Conservation (phyloP, 495 filamentous ascomycete species). For the Jackrogersella multiformis region DNA sequence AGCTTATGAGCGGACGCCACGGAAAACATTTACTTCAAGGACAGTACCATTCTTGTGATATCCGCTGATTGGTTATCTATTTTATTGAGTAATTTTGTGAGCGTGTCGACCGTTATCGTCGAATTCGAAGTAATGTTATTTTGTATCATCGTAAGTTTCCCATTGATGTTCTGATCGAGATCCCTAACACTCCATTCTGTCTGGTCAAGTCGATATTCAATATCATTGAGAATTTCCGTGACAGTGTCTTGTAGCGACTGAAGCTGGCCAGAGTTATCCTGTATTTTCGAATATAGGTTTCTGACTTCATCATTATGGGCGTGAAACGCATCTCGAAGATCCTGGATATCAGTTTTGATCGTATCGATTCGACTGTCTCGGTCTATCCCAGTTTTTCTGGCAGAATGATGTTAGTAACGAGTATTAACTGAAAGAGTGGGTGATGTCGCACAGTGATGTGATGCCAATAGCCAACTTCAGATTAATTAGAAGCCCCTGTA, state of each 20-base stretch:
- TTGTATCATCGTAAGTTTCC: background rate
- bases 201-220: background rate
- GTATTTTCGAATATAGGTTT: background rate
- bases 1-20: background rate
- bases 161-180: background rate
- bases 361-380: background rate
- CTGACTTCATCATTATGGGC: background rate
- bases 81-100: background rate
- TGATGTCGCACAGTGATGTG: background rate
- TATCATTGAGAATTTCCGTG: background rate
- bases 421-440: background rate
- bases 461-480: background rate
- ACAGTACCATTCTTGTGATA: background rate
- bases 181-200: background rate
- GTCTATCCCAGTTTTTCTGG: background rate
- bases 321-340: background rate
- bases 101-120: background rate
- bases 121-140: background rate
- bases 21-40: background rate
- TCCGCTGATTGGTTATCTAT: background rate
- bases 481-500: background rate
- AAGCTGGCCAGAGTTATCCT: background rate
- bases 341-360: background rate
- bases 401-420: background rate
- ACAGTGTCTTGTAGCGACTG: background rate